Base-by-base conservation (phyloP, 2,329 filamentous ascomycete genomes). In the Phialophora verrucosa region DNA sequence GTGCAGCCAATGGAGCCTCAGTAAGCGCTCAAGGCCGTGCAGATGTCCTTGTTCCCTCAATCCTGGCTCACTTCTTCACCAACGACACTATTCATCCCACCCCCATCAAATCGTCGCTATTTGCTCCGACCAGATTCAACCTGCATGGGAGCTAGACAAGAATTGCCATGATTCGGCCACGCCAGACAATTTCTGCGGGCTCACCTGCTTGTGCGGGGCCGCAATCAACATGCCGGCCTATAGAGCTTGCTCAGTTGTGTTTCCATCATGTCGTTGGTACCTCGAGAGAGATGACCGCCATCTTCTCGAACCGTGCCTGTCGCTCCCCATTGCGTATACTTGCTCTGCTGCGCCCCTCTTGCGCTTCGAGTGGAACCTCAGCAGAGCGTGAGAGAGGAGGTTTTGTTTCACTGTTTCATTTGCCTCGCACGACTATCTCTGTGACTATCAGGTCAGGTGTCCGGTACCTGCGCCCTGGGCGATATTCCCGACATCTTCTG, bases 201-300 rank as follows among this genome's bases (percentile, higher is more conserved):
- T 67, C 68, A 59, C 64, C 65, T 61, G 60, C 47, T 35, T 32
- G 51, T 38, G 69, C 69, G 69, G 69, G 69, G 69, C 66, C 62
- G 69, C 69, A 69, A 70, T 69, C 69, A 70, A 65, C 68, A 63
- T 59, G 63, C 62, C 49, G 53, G 62, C 69, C 69, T 68, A 63
- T 69, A 59, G 64, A 65, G 62, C 65, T 67, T 35, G 27, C 58
- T 29, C 32, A 62, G 42, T 25, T 32, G 50, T 66, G 63, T 71
- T 67, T 70, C 68, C 69, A 66, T 67, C 63, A 62, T 64, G 63
- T 69, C 65, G 67, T 69, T 71, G 69, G 68, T 70, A 68, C 69
- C 49, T 67, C 50, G 58, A 63, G 58, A 65, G 63, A 67, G 55
- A 69, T 62, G 64, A 67, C 63, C 23, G 54, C 62, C 64, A 32